These are phyloP conservation scores for Tympanopsis confertula DNA, from an alignment of 2,329 filamentous ascomycete species.

Conservation along the genomic window DNA sequence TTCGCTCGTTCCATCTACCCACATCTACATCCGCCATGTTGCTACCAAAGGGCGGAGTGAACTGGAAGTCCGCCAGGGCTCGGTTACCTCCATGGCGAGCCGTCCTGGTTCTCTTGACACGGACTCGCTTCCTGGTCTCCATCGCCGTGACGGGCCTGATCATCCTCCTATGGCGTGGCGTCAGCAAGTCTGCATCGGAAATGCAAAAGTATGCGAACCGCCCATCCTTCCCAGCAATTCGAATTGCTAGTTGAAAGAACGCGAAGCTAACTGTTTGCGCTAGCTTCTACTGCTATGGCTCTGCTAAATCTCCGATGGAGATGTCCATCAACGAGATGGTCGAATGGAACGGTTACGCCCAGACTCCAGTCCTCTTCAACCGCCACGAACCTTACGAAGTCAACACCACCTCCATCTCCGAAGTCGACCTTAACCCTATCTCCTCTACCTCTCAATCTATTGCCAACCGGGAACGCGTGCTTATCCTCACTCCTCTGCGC, in stretches of 20 bases:
- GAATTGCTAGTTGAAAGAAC: too few species aligned
- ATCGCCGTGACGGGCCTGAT: constrained; percentile 46
- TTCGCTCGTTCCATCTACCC: too few species aligned
- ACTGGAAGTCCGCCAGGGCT: constrained; percentile 59
- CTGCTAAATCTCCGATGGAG: constrained; percentile 58
- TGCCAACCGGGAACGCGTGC: constrained; percentile 52
- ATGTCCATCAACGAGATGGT: constrained; percentile 60
- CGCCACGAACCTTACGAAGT: constrained; percentile 59
- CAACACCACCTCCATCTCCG: constrained; percentile 50
- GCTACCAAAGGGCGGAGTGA: constrained; percentile 55
- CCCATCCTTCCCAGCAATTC: too few species aligned
- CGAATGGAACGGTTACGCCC: constrained; percentile 57
- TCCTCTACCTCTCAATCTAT: constrained; percentile 48
- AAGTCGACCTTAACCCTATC: constrained; percentile 55
- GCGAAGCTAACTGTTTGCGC: too few species aligned
- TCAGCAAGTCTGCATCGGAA: constrained; percentile 52
- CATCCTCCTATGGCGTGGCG: constrained; percentile 56
- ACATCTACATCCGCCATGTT: too few species aligned
- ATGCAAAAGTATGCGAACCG: constrained; percentile 60
- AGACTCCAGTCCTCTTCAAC: constrained; percentile 65
- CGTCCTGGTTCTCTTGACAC: constrained; percentile 40
- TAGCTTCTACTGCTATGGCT: constrained; percentile 67
- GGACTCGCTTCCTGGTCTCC: constrained; percentile 48
- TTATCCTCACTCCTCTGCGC: constrained; percentile 61
- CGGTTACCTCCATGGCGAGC: constrained; percentile 51